Evolutionary conservation across 331 rosid species (phyloP), one percentile per base, ranked within the genome.

Genomic region (Acacia pycnantha): DNA sequence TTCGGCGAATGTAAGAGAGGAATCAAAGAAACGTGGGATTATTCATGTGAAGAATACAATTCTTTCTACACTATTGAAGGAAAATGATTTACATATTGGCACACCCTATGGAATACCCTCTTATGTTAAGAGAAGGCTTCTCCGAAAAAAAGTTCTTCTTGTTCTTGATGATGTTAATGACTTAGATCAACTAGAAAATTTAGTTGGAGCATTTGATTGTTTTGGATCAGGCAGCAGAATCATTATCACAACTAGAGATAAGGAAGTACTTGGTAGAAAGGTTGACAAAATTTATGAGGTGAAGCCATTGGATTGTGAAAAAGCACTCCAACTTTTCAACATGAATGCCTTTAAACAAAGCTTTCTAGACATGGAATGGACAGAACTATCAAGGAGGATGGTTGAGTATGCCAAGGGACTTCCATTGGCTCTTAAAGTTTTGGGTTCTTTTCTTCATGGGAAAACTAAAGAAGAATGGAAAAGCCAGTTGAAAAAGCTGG

Each of bases 161-260:
- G 85, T 84, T 68, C 89, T 86, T 43, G 89, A 86, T 33, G 89
- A 84, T 81, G 46, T 86, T 21, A 74, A 33, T 84, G 85, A 81
- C 70, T 68, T 74, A 2, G 73, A 74, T 37, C 79, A 83, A 11
- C 43, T 81, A 61, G 82, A 81, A 54, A 73, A 11, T 67, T 81
- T 86, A 43, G 74, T 74, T 74, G 85, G 89, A 24, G 76, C 56
- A 46, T 74, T 50, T 69, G 82, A 86, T 69, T 81, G 81, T 71
- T 86, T 81, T 81, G 84, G 87, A 18, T 18, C 76, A 3, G 84
- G 87, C 19, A 86, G 87, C 16, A 83, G 84, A 77, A 68, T 86
- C 72, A 81, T 86, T 21, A 77, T 84, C 12, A 86, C 87, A 61
- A 83, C 89, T 6, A 81, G 85, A 81, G 79, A 86, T 64, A 81